phyloP scores from a whole-genome alignment of 495 filamentous ascomycete genomes.

The Margaritispora aquatica region DNA sequence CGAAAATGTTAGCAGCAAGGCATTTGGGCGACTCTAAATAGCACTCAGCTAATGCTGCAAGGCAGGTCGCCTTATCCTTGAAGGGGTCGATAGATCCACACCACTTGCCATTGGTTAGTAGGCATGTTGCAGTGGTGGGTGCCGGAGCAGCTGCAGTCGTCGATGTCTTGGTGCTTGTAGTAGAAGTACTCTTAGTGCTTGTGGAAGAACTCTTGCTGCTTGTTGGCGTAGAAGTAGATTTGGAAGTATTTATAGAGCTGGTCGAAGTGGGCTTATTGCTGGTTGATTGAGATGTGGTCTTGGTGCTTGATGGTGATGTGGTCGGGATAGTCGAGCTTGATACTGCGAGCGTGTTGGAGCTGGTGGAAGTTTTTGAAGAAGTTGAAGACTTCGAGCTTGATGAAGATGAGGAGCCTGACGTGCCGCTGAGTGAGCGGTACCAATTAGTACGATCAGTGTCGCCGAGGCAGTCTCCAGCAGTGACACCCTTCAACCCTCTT shows the following conservation, averaged over 20 bases:
- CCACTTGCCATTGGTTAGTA: slow-evolving; percentile 3
- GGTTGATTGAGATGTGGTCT: background rate
- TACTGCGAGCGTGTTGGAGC: too few species aligned
- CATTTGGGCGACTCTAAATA: background rate
- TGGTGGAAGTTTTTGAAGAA: background rate
- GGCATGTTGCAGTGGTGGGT: background rate
- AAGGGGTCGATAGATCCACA: slow-evolving; percentile 6
- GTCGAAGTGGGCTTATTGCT: too few species aligned
- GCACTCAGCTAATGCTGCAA: background rate
- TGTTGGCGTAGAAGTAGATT: background rate
- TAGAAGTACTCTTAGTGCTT: background rate
- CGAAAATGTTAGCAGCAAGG: background rate
- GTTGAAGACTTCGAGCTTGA: background rate
- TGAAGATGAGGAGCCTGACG: background rate
- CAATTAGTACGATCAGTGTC: slow-evolving; percentile 33
- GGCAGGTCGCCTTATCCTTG: background rate
- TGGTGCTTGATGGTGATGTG: background rate
- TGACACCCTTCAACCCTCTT: slow-evolving; percentile 42
- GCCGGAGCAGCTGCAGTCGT: background rate
- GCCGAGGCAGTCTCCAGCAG: slow-evolving; percentile 34
- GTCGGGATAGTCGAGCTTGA: background rate
- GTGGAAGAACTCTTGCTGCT: background rate
- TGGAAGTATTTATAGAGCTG: too few species aligned
- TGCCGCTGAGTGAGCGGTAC: slow-evolving; percentile 28
- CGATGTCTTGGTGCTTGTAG: background rate